These are phyloP conservation scores for Rhytidiadelphus loreus DNA, from an alignment of 225 moss, liverwort and hornwort genomes.

Conservation along the genomic window DNA sequence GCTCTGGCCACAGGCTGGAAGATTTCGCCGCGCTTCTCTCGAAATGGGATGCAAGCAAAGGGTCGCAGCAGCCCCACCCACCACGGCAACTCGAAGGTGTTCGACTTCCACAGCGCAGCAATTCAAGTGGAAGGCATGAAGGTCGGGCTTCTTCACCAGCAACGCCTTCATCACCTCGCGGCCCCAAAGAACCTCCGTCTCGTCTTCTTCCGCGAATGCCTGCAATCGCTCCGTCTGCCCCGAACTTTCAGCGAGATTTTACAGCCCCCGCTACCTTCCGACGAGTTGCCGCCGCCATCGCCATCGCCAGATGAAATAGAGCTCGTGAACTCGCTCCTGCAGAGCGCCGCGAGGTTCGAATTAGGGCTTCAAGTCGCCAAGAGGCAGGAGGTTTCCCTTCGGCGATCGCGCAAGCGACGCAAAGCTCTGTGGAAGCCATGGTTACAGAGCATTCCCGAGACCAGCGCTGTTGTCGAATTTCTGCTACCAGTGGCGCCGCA, in stretches of 20 bases:
- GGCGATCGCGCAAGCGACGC: slow-evolving; percentile 14
- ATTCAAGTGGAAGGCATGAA: slow-evolving; percentile 13
- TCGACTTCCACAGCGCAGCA: slow-evolving; percentile 17
- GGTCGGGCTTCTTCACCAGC: neutral
- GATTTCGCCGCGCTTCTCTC: neutral
- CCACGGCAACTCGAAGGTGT: slow-evolving; percentile 9
- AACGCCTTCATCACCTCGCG: neutral
- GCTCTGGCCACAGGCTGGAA: neutral
- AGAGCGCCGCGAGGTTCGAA: slow-evolving; percentile 15
- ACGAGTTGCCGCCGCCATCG: neutral
- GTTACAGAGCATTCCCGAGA: slow-evolving; percentile 38
- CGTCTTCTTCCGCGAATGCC: slow-evolving; percentile 20
- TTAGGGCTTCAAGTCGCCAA: slow-evolving; percentile 2
- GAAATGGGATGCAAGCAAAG: neutral
- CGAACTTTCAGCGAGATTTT: neutral
- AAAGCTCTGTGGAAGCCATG: slow-evolving; percentile 19
- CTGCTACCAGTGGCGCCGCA: neutral
- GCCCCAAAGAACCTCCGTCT: slow-evolving; percentile 2
- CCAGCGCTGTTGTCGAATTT: neutral
- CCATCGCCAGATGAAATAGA: neutral
- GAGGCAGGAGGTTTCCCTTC: slow-evolving; percentile 2
- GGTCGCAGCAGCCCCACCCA: slow-evolving; percentile 20
- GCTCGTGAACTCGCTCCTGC: neutral
- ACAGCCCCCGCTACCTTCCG: neutral
- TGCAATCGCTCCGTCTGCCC: slow-evolving; percentile 19